Percentiles rank a stretch among this genome's conserved stretches.
These are phyloP conservation scores for Emmonsiellopsis sp. DNA, from an alignment of 2,329 filamentous ascomycete genomes.

Conservation along the genomic window DNA sequence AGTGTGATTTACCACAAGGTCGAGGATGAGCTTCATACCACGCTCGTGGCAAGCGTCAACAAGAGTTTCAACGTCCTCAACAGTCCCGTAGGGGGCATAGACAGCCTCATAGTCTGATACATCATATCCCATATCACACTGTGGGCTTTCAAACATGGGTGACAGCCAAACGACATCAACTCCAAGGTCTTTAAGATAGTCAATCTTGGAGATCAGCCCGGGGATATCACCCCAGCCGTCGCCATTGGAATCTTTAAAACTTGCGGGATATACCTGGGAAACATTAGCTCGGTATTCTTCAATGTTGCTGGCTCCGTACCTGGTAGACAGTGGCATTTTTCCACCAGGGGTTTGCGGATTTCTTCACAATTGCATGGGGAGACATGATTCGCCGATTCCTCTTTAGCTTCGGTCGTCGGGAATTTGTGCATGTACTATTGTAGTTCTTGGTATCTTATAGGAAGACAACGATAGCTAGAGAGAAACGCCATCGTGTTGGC, in stretches of 20 bases:
- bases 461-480: neutral
- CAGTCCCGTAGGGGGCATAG: conserved; percentile 51
- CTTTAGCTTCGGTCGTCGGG: no score
- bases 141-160: conserved; percentile 56
- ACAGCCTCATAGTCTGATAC: conserved; percentile 56
- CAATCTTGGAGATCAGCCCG: conserved; percentile 53
- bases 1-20: conserved; percentile 67
- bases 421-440: no score
- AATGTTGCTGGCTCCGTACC: neutral
- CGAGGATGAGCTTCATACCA: conserved; percentile 59
- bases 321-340: conserved; percentile 29
- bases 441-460: neutral
- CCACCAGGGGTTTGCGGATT: conserved; percentile 23
- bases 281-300: neutral
- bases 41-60: conserved; percentile 47
- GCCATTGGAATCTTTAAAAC: conserved; percentile 44
- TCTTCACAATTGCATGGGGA: conserved; percentile 5
- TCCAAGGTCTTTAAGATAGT: conserved; percentile 52
- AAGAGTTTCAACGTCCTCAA: conserved; percentile 50
- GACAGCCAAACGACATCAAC: conserved; percentile 59
- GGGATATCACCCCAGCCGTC: conserved; percentile 54
- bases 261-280: conserved; percentile 17
- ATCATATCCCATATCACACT: conserved; percentile 63
- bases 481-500: neutral
- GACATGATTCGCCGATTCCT: neutral